Conservation (phyloP, 1,284 basidiomycete genomes). For the Chondrostereum purpureum region DNA sequence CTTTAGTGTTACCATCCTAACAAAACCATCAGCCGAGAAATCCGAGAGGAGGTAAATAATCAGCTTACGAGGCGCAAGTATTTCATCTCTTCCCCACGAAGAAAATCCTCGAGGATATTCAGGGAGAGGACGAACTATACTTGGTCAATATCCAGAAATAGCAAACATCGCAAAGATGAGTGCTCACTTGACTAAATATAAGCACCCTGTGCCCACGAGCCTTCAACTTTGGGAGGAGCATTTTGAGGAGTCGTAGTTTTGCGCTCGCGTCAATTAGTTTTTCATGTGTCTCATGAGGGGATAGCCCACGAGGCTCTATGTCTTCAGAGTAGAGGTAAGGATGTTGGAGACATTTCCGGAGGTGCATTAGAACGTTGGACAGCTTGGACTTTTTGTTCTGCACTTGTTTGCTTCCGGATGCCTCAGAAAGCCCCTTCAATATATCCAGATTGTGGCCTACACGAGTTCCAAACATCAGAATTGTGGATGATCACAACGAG, state of each 20-base stretch:
- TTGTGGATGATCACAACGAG: not conserved
- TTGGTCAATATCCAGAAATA: constrained; percentile 3
- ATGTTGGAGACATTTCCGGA: constrained; percentile 85
- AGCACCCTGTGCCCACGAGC: constrained; percentile 90
- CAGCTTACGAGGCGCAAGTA: constrained; percentile 78
- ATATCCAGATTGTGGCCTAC: constrained; percentile 65
- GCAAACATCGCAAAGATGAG: constrained; percentile 2
- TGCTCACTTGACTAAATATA: constrained; percentile 89
- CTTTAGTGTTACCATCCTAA: constrained; percentile 90
- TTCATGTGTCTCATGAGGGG: constrained; percentile 60
- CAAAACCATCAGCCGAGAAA: constrained; percentile 8
- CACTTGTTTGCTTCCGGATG: constrained; percentile 26
- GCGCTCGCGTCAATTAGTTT: constrained; percentile 81
- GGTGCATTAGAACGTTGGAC: constrained; percentile 82
- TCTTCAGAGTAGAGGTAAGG: constrained; percentile 83
- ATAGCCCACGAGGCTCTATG: constrained; percentile 71
- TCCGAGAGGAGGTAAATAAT: not conserved
- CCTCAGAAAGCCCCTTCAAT: constrained; percentile 51
- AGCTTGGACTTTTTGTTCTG: constrained; percentile 40
- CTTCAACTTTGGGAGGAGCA: constrained; percentile 82
- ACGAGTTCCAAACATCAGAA: no score
- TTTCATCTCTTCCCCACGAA: constrained; percentile 83
- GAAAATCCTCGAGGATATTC: constrained; percentile 89
- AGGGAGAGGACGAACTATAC: constrained; percentile 90
- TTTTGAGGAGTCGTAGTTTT: constrained; percentile 82